phyloP scores from a whole-genome alignment of 2,329 filamentous ascomycete species.

The Waltergamsia citrina region DNA sequence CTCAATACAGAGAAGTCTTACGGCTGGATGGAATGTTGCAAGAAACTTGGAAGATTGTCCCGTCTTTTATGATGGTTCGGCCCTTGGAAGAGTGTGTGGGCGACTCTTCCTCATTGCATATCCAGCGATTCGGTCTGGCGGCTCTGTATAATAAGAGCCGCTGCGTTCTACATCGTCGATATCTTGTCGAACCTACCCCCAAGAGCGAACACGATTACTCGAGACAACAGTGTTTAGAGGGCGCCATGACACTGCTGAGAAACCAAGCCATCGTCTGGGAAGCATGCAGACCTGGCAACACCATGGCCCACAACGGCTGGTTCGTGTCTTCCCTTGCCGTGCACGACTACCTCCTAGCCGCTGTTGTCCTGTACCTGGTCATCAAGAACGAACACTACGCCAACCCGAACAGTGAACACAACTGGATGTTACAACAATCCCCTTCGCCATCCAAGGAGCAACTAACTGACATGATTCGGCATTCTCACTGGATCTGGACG shows the following conservation, averaged over 20 bases:
- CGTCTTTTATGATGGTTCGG: slow-evolving; percentile 35
- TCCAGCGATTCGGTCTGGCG: slow-evolving; percentile 43
- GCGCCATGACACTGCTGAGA: slow-evolving; percentile 34
- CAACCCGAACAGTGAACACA: slow-evolving; percentile 20
- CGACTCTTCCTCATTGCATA: slow-evolving; percentile 33
- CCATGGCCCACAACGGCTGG: slow-evolving; percentile 31
- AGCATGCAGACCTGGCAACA: slow-evolving; percentile 31
- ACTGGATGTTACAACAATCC: slow-evolving; percentile 18
- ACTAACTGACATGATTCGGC: slow-evolving; percentile 28
- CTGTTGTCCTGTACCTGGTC: slow-evolving; percentile 29
- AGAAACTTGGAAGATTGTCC: slow-evolving; percentile 33
- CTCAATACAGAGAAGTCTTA: slow-evolving; percentile 39
- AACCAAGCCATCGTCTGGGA: slow-evolving; percentile 38
- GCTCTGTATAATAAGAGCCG: slow-evolving; percentile 44
- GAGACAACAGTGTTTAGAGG: slow-evolving; percentile 37
- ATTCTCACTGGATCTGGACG: slow-evolving; percentile 34
- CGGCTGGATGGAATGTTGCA: slow-evolving; percentile 34
- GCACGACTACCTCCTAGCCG: slow-evolving; percentile 41
- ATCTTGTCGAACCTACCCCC: slow-evolving; percentile 30
- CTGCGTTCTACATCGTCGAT: slow-evolving; percentile 46
- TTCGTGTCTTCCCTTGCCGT: slow-evolving; percentile 32
- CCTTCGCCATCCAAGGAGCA: slow-evolving; percentile 22
- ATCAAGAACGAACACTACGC: slow-evolving; percentile 31
- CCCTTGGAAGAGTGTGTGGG: slow-evolving; percentile 38
- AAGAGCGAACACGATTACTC: slow-evolving; percentile 28